Conservation (phyloP, 768 basidiomycete genomes). For the Pilatotrama ljubarskyi region DNA sequence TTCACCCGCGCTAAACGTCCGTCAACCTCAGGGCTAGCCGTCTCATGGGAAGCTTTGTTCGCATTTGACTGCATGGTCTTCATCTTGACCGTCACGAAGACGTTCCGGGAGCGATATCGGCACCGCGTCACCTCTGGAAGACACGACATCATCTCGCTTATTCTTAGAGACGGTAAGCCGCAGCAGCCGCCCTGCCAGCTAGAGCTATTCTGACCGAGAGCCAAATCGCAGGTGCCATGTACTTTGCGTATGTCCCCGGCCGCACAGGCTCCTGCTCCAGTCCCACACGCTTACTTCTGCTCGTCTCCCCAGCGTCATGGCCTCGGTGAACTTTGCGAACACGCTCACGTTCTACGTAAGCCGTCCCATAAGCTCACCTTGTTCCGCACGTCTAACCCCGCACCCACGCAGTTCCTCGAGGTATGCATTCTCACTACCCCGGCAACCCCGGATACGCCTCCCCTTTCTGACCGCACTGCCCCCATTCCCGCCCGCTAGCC, state of each 20-base stretch:
- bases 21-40: conserved; percentile 28
- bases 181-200: neutral
- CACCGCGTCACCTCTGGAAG: conserved; percentile 25
- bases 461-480: neutral
- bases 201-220: neutral
- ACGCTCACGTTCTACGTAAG: conserved; percentile 42
- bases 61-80: conserved; percentile 51
- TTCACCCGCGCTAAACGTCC: neutral
- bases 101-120: conserved; percentile 36
- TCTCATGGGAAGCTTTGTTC: conserved; percentile 53
- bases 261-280: neutral
- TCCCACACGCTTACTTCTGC: conserved; percentile 6
- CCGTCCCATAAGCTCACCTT: neutral
- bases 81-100: conserved; percentile 47
- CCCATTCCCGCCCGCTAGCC: conserved; percentile 33
- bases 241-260: conserved; percentile 48
- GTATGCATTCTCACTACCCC: conserved; percentile 29
- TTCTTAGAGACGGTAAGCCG: conserved; percentile 51
- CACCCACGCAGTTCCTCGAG: conserved; percentile 20
- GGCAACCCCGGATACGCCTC: conserved; percentile 14
- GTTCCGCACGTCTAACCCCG: neutral
- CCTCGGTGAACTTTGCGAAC: conserved; percentile 50
- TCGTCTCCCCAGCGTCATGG: conserved; percentile 46
- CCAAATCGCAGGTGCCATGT: conserved; percentile 45
- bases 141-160: conserved; percentile 39